Percentiles rank a stretch among this genome's conserved stretches.
These are phyloP conservation scores for Rhodotorula graminis DNA, from an alignment of 768 basidiomycete species.

Conservation along the genomic window DNA sequence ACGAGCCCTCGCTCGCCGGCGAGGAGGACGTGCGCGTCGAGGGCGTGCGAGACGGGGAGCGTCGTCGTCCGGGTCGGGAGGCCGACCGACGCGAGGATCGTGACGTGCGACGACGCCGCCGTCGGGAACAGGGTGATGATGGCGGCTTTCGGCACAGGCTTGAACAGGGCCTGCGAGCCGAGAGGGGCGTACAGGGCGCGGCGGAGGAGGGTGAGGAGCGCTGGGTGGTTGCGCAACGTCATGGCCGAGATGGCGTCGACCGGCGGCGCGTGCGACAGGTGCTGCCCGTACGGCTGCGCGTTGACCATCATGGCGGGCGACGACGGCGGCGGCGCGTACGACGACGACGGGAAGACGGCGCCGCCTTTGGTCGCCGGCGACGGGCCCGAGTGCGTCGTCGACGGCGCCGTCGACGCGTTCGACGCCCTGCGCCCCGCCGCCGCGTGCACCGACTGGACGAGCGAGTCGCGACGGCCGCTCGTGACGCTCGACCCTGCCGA, in stretches of 20 bases:
- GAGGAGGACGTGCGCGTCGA: slow-evolving; percentile 29
- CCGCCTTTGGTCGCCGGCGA: neutral
- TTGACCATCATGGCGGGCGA: neutral
- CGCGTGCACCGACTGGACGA: neutral
- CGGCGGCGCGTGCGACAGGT: neutral
- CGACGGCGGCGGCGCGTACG: neutral
- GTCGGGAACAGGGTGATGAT: slow-evolving; percentile 27
- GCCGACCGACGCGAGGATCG: slow-evolving; percentile 15
- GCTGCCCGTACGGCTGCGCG: neutral
- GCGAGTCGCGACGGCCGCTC: slow-evolving; percentile 8
- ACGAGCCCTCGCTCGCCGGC: slow-evolving; percentile 27
- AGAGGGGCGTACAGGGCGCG: slow-evolving; percentile 1
- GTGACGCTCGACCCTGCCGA: neutral
- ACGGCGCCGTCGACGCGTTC: slow-evolving; percentile 14
- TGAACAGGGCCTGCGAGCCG: neutral
- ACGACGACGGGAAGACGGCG: slow-evolving; percentile 6
- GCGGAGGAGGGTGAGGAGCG: slow-evolving; percentile 5
- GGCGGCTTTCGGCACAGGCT: slow-evolving; percentile 5
- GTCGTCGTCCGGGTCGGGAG: neutral
- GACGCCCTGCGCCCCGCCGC: neutral
- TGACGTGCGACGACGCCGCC: neutral
- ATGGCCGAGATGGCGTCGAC: neutral
- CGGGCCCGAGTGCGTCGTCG: neutral
- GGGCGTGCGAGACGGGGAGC: slow-evolving; percentile 4
- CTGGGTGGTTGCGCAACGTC: slow-evolving; percentile 1